Percentiles rank a stretch among this genome's conserved stretches.
These are phyloP conservation scores for Suillus cothurnatus DNA, from an alignment of 768 basidiomycete species.

Conservation along the genomic window DNA sequence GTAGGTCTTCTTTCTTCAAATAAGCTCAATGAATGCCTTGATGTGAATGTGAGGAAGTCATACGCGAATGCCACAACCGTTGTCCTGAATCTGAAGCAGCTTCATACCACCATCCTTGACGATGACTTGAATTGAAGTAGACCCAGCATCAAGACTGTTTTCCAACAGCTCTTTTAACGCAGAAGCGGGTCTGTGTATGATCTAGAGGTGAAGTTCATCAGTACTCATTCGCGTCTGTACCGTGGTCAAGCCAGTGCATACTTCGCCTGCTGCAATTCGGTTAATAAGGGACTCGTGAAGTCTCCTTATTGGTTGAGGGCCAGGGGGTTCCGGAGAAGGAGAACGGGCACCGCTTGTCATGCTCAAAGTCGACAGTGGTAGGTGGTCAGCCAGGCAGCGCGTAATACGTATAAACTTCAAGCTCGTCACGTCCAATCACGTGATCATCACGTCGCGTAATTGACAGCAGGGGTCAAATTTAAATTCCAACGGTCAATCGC, in stretches of 20 bases:
- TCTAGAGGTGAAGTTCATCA: constrained; percentile 44
- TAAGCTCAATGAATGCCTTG: background rate
- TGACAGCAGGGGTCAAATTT: no score
- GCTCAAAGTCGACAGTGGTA: background rate
- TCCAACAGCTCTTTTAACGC: constrained; percentile 96
- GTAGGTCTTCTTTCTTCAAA: constrained; percentile 78
- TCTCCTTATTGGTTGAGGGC: constrained; percentile 69
- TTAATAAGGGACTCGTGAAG: constrained; percentile 87
- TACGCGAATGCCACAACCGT: constrained; percentile 93
- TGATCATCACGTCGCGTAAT: background rate
- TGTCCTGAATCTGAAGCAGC: constrained; percentile 93
- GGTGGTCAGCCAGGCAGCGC: background rate
- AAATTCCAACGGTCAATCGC: no score
- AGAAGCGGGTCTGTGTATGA: constrained; percentile 89
- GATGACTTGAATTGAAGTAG: constrained; percentile 83
- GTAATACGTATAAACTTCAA: background rate
- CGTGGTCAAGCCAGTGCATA: constrained; percentile 22
- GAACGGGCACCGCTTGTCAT: background rate
- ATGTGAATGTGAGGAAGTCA: constrained; percentile 28
- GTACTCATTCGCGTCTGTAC: background rate
- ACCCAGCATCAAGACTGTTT: constrained; percentile 92
- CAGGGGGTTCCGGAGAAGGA: constrained; percentile 29
- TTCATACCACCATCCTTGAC: constrained; percentile 97
- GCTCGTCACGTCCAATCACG: background rate
- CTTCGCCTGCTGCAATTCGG: constrained; percentile 84